These are phyloP conservation scores for Naganishia vishniacii DNA, from an alignment of 768 basidiomycete genomes.

Conservation along the genomic window DNA sequence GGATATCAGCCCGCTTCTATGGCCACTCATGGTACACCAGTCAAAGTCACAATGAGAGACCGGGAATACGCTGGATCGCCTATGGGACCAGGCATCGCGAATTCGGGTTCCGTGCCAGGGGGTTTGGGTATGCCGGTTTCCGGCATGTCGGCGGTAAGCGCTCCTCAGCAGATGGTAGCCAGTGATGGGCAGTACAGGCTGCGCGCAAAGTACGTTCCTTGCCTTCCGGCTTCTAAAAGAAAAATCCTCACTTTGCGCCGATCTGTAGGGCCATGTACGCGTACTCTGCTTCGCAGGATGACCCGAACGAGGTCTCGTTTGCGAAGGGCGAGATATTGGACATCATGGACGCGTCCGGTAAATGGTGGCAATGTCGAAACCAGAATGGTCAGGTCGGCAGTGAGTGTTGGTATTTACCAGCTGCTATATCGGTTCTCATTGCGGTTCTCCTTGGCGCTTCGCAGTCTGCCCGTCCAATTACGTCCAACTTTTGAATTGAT, in stretches of 20 bases:
- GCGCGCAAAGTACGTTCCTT: constrained; percentile 24
- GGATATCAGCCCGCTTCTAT: constrained; percentile 7
- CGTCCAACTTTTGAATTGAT: constrained; percentile 33
- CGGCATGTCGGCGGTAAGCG: neutral
- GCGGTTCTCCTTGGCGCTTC: neutral
- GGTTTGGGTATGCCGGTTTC: neutral
- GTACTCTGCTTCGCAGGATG: constrained; percentile 82
- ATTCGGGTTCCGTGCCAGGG: neutral
- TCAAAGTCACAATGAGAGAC: neutral
- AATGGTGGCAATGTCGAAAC: constrained; percentile 48
- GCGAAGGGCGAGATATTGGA: constrained; percentile 85
- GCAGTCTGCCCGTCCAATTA: constrained; percentile 47
- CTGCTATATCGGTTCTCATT: neutral
- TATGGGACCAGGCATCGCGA: neutral
- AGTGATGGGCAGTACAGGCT: constrained; percentile 18
- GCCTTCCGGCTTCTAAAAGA: constrained; percentile 23
- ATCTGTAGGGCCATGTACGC: constrained; percentile 53
- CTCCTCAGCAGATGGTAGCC: neutral
- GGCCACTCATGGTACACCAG: constrained; percentile 20
- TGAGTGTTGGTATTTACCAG: constrained; percentile 37
- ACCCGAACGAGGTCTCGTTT: constrained; percentile 94
- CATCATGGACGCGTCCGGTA: constrained; percentile 75
- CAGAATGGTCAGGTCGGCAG: constrained; percentile 40
- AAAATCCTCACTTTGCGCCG: neutral
- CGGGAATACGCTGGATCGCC: neutral